Conservation (phyloP, 441 rosid genomes). For the Pelargonium cotyledonis region DNA sequence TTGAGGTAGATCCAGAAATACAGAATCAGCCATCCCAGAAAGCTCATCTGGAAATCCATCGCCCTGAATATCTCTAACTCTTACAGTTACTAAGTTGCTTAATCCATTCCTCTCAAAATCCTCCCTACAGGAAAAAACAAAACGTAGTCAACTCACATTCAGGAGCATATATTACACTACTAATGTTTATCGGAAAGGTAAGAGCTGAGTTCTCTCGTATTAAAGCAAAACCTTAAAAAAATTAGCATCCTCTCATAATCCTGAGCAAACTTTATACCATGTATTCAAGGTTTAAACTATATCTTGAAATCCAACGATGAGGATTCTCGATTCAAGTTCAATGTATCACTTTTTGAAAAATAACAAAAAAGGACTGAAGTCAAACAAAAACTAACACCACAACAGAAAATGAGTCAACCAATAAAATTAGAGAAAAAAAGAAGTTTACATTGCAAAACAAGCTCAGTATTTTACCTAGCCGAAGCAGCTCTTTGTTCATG, state of each 20-base stretch:
- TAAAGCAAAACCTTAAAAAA: neutral
- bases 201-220: neutral
- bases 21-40: slow-evolving; percentile 52
- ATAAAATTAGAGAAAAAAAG: slow-evolving; percentile 5
- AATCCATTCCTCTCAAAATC: slow-evolving; percentile 77
- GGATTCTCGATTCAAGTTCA: neutral
- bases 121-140: slow-evolving; percentile 37
- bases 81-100: slow-evolving; percentile 60
- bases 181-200: neutral
- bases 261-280: neutral
- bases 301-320: neutral
- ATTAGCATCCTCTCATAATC: neutral
- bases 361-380: neutral
- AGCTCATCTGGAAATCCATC: slow-evolving; percentile 76
- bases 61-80: slow-evolving; percentile 81
- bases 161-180: neutral
- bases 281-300: neutral
- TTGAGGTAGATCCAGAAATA: slow-evolving; percentile 83
- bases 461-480: slow-evolving; percentile 49
- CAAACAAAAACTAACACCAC: neutral
- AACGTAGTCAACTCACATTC: neutral
- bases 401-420: neutral
- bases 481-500: slow-evolving; percentile 86
- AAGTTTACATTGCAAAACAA: neutral
- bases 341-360: neutral